Evolutionary conservation across 192 early-diverging fungal species (phyloP), one percentile per base, ranked within the genome.

Genomic region (Entomortierella beljakovae): DNA sequence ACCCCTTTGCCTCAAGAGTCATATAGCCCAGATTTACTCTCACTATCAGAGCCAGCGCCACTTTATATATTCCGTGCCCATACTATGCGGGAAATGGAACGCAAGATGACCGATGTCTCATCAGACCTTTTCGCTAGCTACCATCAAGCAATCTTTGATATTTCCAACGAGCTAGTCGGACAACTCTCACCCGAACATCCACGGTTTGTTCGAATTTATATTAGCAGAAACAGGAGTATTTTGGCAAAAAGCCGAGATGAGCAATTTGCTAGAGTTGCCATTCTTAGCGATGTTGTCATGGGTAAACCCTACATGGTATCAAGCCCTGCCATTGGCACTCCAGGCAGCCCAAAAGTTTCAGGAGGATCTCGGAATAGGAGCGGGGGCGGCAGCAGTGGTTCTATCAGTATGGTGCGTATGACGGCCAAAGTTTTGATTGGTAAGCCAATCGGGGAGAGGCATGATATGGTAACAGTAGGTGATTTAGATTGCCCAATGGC

Each of bases 361-460:
- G 5, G 43, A 2, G 62, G 56, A 1, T 20, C 56, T 15, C n/a
- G 28, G 3, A 29, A 22, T 15, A 66, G 43, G 13, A 6, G n/a
- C 4, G 50, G 31, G 9, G 51, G 57, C 3, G 42, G 54, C 26
- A 38, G 37, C 7, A 58, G 57, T 40, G 35, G 57, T 18, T 51
- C 56, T 2, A n/a, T 48, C 32, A 79, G 61, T 50, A 70, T 79
- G 67, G 75, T 79, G 37, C 54, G 40, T 6, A 40, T 83, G 32
- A 56, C 49, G 16, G 72, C 64, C 32, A 67, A 64, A 25, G 72
- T 60, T 11, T 25, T 83, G n/a, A 81, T 83, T 23, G 72, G 72
- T 0, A 83, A 83, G 32, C 82, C 82, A 2, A 77, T 83, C 71
- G 82, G 82, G 6, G 71, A 80, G 18, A 22, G 71, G 52, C 64